Evolutionary conservation across 1,284 basidiomycete genomes (phyloP).

Genomic region (Ganoderma resinaceum): DNA sequence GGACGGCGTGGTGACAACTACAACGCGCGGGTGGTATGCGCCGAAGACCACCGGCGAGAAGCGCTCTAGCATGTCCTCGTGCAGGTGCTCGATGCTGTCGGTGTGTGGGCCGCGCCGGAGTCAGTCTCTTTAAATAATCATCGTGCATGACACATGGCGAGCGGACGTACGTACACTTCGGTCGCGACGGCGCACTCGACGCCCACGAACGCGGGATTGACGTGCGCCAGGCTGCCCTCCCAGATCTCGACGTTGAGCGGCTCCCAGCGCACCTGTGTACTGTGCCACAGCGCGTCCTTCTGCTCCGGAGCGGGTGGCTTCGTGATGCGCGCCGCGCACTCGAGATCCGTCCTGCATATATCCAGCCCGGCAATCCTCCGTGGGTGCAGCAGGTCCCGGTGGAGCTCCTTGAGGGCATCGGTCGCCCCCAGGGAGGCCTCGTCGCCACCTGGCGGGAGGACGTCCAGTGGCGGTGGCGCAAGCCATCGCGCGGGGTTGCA

Average conservation of each 20-base stretch:
- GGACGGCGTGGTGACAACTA: conserved; percentile 91
- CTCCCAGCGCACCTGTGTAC: conserved; percentile 68
- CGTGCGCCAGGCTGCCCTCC: conserved; percentile 80
- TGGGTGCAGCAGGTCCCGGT: conserved; percentile 53
- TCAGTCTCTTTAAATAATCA: conserved; percentile 8
- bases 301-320: conserved; percentile 40
- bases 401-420: conserved; percentile 16
- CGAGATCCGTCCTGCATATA: conserved; percentile 58
- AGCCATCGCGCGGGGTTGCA: conserved; percentile 78
- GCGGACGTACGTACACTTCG: conserved; percentile 73
- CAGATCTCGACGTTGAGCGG: conserved; percentile 76
- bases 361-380: conserved; percentile 73
- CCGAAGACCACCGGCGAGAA: conserved; percentile 87
- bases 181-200: conserved; percentile 87
- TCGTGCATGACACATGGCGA: no score
- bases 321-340: conserved; percentile 56
- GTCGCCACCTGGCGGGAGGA: conserved; percentile 1
- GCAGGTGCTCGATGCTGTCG: conserved; percentile 87
- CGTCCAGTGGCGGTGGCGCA: conserved; percentile 29
- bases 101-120: neutral
- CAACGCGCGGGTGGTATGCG: conserved; percentile 79
- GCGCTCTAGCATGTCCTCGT: conserved; percentile 69
- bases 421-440: neutral
- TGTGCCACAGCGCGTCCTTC: conserved; percentile 22
- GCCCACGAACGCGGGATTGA: conserved; percentile 78